Evolutionary conservation across 1,139 yeast genomes (phyloP), one percentile per base, ranked within the genome.

Genomic region (Wickerhamiella pararugosa): DNA sequence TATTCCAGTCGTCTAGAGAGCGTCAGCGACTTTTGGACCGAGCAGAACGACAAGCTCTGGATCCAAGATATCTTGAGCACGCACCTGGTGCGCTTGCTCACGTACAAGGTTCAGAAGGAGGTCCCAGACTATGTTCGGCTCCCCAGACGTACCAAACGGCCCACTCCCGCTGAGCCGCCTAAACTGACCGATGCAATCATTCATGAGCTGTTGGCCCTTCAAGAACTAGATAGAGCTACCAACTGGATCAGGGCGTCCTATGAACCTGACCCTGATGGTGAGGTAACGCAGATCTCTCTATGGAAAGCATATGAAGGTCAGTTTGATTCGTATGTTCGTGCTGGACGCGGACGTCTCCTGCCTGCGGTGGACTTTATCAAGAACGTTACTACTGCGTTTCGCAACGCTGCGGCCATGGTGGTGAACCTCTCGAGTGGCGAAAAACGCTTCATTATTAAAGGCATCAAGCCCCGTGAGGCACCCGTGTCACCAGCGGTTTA

Each of bases 331-430:
- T 67, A 67, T 43, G 68, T 68, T 25, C 51, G 52, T 32, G 48
- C 46, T n/a, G 57, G 65, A 47, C 75, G 75, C 49, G 74, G 76
- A 46, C 66, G 90, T 40, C 66, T 90, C 41, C 69, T 90, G 38
- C 94, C 96, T 1, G 98, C 98, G 0, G 97, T 92, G 15, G 97
- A 90, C 52, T 90, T 90, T 57, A 90, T 90, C 57, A 86, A 87
- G 56, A 90, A 90, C 57, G 97, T 90, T 9, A 79, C 90, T 26
- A 75, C 76, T 45, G 95, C 96, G 1, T 87, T 87, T 59, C 79
- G 84, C n/a, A 75, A 77, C 52, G 84, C 95, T 1, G 82, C 84
- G 45, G 96, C 98, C 1, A 86, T 86, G 87, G 97, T 90, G 11
- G 75, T 87, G 46, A 59, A 67, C 30, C 49, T 54, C 9, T 68